Conservation (phyloP, 108 stramenopile species). For the Skeletonema grethae region DNA sequence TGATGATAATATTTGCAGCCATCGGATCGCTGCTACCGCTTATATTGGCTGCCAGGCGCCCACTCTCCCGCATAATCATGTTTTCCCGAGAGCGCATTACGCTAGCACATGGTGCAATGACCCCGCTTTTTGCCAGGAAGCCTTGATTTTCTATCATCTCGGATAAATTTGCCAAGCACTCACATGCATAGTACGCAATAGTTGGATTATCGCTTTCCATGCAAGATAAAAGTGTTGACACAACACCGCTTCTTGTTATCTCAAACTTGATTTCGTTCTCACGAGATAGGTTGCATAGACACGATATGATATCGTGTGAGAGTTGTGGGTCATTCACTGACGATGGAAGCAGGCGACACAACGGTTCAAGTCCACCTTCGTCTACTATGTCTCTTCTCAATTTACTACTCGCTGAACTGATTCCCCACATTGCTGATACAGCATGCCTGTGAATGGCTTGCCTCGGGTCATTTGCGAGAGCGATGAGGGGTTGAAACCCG, state of each 20-base stretch:
- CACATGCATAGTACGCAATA: constrained; percentile 66
- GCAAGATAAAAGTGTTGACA: constrained; percentile 68
- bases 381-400: constrained; percentile 85
- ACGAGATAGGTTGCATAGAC: constrained; percentile 73
- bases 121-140: constrained; percentile 69
- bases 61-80: constrained; percentile 83
- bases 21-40: constrained; percentile 35
- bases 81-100: constrained; percentile 82
- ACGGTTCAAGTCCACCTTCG: constrained; percentile 81
- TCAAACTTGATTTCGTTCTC: constrained; percentile 87
- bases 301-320: constrained; percentile 72
- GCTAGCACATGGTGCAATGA: constrained; percentile 66
- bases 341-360: constrained; percentile 66
- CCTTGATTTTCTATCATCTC: constrained; percentile 79
- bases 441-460: constrained; percentile 81
- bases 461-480: constrained; percentile 58
- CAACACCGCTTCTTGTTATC: constrained; percentile 68
- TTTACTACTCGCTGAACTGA: constrained; percentile 56
- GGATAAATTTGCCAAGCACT: constrained; percentile 81
- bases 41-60: constrained; percentile 78
- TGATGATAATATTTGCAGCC: constrained; percentile 52
- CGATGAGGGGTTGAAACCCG: constrained; percentile 77
- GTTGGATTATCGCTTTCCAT: constrained; percentile 70
- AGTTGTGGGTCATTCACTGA: constrained; percentile 72
- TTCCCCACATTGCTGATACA: constrained; percentile 78